Evolutionary conservation across 2,329 filamentous ascomycete genomes (phyloP), one percentile per base, ranked within the genome.

Genomic region (Verticillium albo-atrum): DNA sequence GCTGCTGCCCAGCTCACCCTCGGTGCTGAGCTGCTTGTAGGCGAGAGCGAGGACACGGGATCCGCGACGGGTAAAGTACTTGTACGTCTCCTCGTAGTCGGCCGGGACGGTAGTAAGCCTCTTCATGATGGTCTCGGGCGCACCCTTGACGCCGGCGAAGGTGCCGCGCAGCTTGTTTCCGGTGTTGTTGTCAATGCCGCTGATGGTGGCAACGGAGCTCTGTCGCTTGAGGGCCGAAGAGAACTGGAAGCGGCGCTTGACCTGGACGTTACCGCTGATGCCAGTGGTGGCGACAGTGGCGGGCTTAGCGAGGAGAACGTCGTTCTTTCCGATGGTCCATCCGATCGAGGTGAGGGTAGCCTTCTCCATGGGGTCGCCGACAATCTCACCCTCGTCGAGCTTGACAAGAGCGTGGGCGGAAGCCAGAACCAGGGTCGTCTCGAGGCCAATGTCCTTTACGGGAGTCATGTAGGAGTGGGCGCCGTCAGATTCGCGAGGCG

Each of bases 351-450:
- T 80, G 28, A 99, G 80, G 1, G 95, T 98, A 52, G 95, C 95
- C 77, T 98, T 98, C 72, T 99, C 95, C 95, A 99, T 99, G 2
- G 95, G 95, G 70, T 99, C 95, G 68, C 95, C 95, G 52, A 99
- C 95, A 66, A 98, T 89, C 14, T 99, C 95, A 23, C 95, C 95
- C 72, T 99, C 95, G 65, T 99, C 95, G 17, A 99, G 83, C 72
- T 94, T 97, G 55, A 99, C 96, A 28, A 99, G 81, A 50, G 95
- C 95, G 72, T 99, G 95, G 2, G 95, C 95, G 14, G 93, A 96
- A 50, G 95, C 94, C 58, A 99, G 86, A 57, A 98, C 95, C 59
- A 99, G 81, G 9, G 93, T 96, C 0, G 95, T 98, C 67, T 96
- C 88, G 52, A 93, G 80, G 37, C 86, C 86, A 64, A 89, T 85